Base-by-base conservation (phyloP, 306 rosid genomes). In the Ormosia semicastrata region DNA sequence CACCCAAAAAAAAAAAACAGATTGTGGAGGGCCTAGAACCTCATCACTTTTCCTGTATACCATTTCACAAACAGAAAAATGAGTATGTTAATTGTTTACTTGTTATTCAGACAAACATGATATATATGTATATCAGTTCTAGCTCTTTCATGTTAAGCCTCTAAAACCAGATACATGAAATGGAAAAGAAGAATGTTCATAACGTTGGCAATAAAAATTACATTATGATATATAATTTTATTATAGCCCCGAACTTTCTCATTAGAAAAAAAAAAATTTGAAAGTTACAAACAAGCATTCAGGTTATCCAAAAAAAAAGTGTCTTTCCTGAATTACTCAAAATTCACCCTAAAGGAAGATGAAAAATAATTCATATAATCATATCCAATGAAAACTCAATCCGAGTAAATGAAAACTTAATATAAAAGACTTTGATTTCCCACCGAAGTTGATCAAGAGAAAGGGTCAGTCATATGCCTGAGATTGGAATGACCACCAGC, bases 401-500 rank as follows among this genome's bases (percentile, higher is more conserved):
- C 24, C 1, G 24, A 24, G 24, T 24, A 24, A 24, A 24, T 24
- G 74, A 68, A 46, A 68, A 29, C 37, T 69, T 29, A 24, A 24
- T 68, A 36, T 9, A 71, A 5, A 43, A 62, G 59, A 44, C 44
- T 60, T n/a, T 76, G 34, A 44, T 76, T 60, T 75, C 57, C 43
- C 39, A 46, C 59, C 6, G 2, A 62, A 9, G 8, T 41, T 69
- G 59, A 46, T 41, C 39, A 18, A 69, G 44, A 36, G 9, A 76
- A 57, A 69, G 53, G 72, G 52, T 30, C 37, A 32, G 24, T 76
- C 15, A 58, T 29, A 14, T 62, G 41, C 81, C 75, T 44, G 65
- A 56, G 71, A 77, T 65, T 63, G 81, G 81, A 39, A 14, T 86
- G 60, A 37, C 53, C 17, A 58, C 41, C 13, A 17, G 83, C 56